Evolutionary conservation across 2,329 filamentous ascomycete genomes (phyloP).

Genomic region (Neoascochyta sp.): DNA sequence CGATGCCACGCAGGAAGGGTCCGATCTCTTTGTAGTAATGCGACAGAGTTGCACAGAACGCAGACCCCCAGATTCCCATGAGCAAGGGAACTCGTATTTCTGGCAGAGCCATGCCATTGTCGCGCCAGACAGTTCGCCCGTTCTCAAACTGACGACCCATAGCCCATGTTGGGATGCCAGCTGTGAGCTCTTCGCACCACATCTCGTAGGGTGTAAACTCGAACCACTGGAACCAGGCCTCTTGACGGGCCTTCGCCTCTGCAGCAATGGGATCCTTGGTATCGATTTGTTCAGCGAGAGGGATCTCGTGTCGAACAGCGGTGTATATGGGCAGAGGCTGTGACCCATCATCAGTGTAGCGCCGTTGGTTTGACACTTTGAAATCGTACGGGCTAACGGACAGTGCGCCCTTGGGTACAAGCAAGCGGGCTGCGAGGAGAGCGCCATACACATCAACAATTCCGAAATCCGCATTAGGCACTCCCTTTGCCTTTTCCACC

Average conservation of each 20-base stretch:
- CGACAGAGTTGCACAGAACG: constrained; percentile 90
- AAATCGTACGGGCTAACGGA: constrained; percentile 73
- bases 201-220: constrained; percentile 88
- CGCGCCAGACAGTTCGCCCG: constrained; percentile 62
- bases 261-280: constrained; percentile 34
- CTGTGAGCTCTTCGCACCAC: constrained; percentile 86
- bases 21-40: constrained; percentile 94
- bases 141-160: constrained; percentile 77
- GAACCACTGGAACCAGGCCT: constrained; percentile 97
- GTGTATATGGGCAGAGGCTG: constrained; percentile 93
- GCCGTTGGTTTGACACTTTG: constrained; percentile 83
- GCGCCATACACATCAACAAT: constrained; percentile 92
- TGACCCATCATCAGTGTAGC: constrained; percentile 70
- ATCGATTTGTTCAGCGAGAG: constrained; percentile 52
- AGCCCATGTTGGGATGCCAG: constrained; percentile 93
- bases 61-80: constrained; percentile 93
- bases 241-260: constrained; percentile 51
- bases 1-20: constrained; percentile 71
- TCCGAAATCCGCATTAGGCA: constrained; percentile 75
- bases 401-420: constrained; percentile 82
- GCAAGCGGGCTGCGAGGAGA: constrained; percentile 74
- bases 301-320: constrained; percentile 92
- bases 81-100: constrained; percentile 80
- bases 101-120: constrained; percentile 68
- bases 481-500: constrained; percentile 86